Conservation (phyloP, 306 rosid species). For the Vigna radiata region DNA sequence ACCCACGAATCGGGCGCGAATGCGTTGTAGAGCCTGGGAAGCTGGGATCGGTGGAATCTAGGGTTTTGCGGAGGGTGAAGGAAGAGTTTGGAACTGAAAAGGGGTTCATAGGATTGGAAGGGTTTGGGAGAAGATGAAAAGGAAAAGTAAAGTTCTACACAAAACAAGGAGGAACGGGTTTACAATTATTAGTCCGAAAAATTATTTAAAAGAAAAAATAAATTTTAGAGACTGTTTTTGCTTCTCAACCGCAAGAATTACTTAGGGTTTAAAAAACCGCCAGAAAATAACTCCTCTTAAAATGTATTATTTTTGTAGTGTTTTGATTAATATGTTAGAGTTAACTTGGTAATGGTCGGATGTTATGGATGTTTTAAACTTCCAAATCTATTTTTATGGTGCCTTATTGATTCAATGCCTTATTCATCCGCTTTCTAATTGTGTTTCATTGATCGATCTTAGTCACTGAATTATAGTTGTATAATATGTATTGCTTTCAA, state of each 20-base stretch:
- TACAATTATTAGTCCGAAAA: too few species aligned
- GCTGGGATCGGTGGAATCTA: constrained; percentile 60
- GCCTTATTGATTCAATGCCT: background rate
- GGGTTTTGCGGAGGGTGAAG: constrained; percentile 82
- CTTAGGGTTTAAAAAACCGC: too few species aligned
- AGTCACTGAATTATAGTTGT: background rate
- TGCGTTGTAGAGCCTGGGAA: constrained; percentile 73
- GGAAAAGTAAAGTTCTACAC: too few species aligned
- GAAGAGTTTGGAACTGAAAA: constrained; percentile 67
- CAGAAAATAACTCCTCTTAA: too few species aligned
- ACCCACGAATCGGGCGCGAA: constrained; percentile 55
- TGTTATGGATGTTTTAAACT: background rate
- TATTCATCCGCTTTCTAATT: background rate
- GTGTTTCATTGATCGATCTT: background rate
- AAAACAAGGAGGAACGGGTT: too few species aligned
- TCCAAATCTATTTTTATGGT: background rate
- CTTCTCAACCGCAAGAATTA: too few species aligned
- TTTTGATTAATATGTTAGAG: constrained; percentile 2
- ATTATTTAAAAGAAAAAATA: too few species aligned
- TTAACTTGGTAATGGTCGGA: background rate
- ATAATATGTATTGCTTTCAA: background rate
- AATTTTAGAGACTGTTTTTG: too few species aligned
- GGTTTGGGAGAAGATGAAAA: too few species aligned
- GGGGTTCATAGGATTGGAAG: too few species aligned
- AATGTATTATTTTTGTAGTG: background rate